These are phyloP conservation scores for Solanum acaule DNA, from an alignment of 257 asterid genomes.

Conservation along the genomic window DNA sequence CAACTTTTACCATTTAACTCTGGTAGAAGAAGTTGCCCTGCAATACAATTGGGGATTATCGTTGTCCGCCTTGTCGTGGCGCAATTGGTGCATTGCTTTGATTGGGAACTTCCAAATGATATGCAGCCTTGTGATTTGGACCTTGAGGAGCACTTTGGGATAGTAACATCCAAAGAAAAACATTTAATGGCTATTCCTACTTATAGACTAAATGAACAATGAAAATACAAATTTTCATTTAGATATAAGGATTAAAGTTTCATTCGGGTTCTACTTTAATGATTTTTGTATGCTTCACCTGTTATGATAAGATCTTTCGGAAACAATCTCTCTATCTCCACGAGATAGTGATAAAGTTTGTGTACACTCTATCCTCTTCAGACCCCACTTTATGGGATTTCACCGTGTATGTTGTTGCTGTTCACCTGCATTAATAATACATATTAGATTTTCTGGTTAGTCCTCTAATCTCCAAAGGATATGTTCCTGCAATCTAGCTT, in stretches of 20 bases:
- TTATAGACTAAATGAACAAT: background rate
- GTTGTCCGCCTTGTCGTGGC: background rate
- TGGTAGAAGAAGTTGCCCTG: background rate
- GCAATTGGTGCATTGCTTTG: background rate
- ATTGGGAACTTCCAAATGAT: background rate
- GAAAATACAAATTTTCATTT: background rate
- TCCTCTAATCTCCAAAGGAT: no score
- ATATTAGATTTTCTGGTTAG: background rate
- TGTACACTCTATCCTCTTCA: background rate
- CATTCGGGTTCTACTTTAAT: background rate
- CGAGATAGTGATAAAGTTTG: fast-evolving
- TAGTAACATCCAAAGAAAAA: background rate
- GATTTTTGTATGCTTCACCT: background rate
- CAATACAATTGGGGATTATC: background rate
- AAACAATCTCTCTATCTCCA: background rate
- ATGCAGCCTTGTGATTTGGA: background rate
- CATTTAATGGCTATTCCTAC: background rate
- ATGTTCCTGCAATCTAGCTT: no score
- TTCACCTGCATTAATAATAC: background rate
- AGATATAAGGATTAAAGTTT: background rate
- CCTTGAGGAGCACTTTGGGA: background rate
- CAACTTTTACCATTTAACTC: background rate
- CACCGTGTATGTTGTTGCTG: background rate
- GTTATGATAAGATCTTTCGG: fast-evolving
- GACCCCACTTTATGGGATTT: no score